Evolutionary conservation across 176 grass and related monocot species (phyloP).

Genomic region (Musa beccarii): DNA sequence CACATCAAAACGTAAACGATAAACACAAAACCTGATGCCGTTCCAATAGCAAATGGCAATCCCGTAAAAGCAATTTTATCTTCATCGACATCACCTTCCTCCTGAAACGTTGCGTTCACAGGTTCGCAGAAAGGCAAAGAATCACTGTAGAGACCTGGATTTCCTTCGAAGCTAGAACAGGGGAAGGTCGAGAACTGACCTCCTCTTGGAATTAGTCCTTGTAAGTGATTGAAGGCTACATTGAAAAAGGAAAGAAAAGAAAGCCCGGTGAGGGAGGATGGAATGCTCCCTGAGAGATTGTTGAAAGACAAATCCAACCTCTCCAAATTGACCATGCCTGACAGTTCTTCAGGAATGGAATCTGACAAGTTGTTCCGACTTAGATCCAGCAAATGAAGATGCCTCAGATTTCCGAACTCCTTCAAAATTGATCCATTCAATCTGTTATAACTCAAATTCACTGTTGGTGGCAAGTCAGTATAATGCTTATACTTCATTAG

Average conservation of each 20-base stretch:
- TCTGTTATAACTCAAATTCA: neutral
- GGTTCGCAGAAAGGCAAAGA: neutral
- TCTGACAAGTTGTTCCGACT: conserved; percentile 2
- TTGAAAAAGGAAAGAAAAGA: neutral
- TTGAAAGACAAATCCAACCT: conserved; percentile 2
- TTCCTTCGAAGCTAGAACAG: conserved; percentile 3
- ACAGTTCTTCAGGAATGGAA: neutral
- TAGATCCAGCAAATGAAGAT: neutral
- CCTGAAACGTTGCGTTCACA: no score
- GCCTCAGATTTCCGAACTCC: neutral
- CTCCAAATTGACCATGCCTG: conserved; percentile 7
- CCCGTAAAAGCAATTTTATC: neutral
- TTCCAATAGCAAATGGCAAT: neutral
- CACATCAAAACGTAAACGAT: neutral
- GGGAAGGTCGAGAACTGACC: conserved; percentile 1
- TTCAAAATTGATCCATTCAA: neutral
- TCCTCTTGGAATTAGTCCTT: neutral
- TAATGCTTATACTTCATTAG: neutral
- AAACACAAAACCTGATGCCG: neutral
- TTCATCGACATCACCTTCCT: neutral
- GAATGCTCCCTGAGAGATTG: neutral
- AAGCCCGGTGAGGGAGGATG: neutral
- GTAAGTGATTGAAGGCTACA: neutral
- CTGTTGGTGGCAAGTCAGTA: neutral
- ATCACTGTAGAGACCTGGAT: neutral